These are phyloP conservation scores for Irpex sp. DNA, from an alignment of 1,284 basidiomycete genomes.

Conservation along the genomic window DNA sequence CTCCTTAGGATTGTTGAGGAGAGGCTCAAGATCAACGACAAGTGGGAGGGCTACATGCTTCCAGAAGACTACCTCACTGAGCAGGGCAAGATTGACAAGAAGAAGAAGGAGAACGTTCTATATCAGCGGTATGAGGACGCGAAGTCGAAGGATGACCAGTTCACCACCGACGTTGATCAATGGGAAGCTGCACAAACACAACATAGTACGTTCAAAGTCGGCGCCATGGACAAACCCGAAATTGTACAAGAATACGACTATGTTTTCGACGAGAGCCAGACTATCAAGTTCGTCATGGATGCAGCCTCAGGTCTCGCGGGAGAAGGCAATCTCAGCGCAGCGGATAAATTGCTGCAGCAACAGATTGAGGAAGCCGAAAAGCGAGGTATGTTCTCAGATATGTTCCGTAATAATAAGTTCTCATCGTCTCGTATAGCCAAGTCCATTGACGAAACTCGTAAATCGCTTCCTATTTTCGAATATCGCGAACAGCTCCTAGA, in stretches of 20 bases:
- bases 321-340: slow-evolving; percentile 71
- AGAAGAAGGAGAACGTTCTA: slow-evolving; percentile 92
- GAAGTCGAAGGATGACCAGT: slow-evolving; percentile 85
- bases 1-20: slow-evolving; percentile 91
- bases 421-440: slow-evolving; percentile 49
- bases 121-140: slow-evolving; percentile 95
- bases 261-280: slow-evolving; percentile 97
- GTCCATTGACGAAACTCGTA: slow-evolving; percentile 87
- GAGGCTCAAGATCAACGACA: slow-evolving; percentile 89
- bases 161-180: slow-evolving; percentile 94
- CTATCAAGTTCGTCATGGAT: slow-evolving; percentile 94
- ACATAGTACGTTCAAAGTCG: slow-evolving; percentile 84
- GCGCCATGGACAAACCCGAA: slow-evolving; percentile 85
- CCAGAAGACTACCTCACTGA: slow-evolving; percentile 98
- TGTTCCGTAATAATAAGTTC: not conserved
- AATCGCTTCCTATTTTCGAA: slow-evolving; percentile 86
- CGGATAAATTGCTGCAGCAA: slow-evolving; percentile 81
- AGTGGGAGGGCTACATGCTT: slow-evolving; percentile 90
- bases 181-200: slow-evolving; percentile 93
- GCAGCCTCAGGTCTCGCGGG: slow-evolving; percentile 58
- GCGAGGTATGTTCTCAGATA: slow-evolving; percentile 51
- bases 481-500: slow-evolving; percentile 86
- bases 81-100: slow-evolving; percentile 97
- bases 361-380: slow-evolving; percentile 93
- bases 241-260: slow-evolving; percentile 90